Conservation (phyloP, 2,329 filamentous ascomycete genomes). For the Hymenoscyphus occultus region DNA sequence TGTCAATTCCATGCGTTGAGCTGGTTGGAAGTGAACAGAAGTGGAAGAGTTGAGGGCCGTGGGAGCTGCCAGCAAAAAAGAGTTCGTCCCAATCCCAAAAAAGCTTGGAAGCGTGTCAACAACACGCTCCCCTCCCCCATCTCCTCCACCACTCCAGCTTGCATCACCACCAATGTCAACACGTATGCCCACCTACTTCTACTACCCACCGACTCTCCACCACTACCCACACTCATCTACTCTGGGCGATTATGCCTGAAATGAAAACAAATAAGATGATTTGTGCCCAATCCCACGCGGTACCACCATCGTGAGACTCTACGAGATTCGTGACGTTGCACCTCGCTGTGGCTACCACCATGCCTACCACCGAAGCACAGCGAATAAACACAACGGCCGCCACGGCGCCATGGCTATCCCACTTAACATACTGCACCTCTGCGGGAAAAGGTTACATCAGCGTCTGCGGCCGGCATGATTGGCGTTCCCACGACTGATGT, state of each 20-base stretch:
- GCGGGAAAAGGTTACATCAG: conserved; percentile 5
- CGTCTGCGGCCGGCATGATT: neutral
- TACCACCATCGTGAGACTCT: neutral
- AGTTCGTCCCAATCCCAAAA: neutral
- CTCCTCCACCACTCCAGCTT: neutral
- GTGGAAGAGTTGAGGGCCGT: neutral
- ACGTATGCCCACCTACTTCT: neutral
- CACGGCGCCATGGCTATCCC: neutral
- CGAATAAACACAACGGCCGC: neutral
- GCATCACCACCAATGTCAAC: neutral
- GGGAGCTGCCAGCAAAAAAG: neutral
- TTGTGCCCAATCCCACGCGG: conserved; percentile 5
- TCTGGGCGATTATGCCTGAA: conserved; percentile 8
- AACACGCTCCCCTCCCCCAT: neutral
- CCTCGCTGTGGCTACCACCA: neutral
- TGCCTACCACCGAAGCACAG: neutral
- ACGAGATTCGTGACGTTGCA: conserved; percentile 2
- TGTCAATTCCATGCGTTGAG: neutral
- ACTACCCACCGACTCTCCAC: neutral
- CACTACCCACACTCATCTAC: neutral
- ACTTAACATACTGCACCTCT: neutral
- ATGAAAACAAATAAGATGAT: conserved; percentile 6
- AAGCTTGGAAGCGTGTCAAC: neutral
- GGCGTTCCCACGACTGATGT: neutral
- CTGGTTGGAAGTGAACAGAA: neutral